These are phyloP conservation scores for Globisporangium lucens DNA, from an alignment of 352 stramenopile genomes.

Conservation along the genomic window DNA sequence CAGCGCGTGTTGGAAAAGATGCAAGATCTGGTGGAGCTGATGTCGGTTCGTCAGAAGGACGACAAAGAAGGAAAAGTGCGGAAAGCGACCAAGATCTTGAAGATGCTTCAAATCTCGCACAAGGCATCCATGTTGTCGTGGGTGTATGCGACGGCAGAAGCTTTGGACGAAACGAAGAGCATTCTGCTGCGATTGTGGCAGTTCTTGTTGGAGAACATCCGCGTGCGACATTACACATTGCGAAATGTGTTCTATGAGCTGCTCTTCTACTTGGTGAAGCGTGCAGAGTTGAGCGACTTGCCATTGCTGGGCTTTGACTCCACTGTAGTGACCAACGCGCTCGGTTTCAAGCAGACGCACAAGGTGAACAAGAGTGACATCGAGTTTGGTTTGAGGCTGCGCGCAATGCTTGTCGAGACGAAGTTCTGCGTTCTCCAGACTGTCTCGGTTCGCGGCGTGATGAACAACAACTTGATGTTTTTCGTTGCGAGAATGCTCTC, in stretches of 20 bases:
- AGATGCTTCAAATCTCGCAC: constrained; percentile 88
- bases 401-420: constrained; percentile 87
- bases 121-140: constrained; percentile 89
- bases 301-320: constrained; percentile 83
- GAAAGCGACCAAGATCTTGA: constrained; percentile 88
- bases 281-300: constrained; percentile 81
- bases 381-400: constrained; percentile 82
- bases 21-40: constrained; percentile 85
- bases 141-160: constrained; percentile 81
- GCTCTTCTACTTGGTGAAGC: constrained; percentile 88
- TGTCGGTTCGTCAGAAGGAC: constrained; percentile 86
- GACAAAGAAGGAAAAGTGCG: constrained; percentile 89
- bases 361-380: constrained; percentile 81
- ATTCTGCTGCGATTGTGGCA: constrained; percentile 85
- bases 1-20: constrained; percentile 88
- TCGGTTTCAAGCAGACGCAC: constrained; percentile 68
- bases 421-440: constrained; percentile 88
- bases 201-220: constrained; percentile 88
- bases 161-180: constrained; percentile 84
- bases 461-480: constrained; percentile 93
- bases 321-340: constrained; percentile 49
- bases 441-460: constrained; percentile 83
- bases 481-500: constrained; percentile 87
- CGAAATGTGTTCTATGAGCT: constrained; percentile 89
- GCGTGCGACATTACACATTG: constrained; percentile 86